Conservation (phyloP, 2,329 filamentous ascomycete species). For the Hypomyces rosellus region DNA sequence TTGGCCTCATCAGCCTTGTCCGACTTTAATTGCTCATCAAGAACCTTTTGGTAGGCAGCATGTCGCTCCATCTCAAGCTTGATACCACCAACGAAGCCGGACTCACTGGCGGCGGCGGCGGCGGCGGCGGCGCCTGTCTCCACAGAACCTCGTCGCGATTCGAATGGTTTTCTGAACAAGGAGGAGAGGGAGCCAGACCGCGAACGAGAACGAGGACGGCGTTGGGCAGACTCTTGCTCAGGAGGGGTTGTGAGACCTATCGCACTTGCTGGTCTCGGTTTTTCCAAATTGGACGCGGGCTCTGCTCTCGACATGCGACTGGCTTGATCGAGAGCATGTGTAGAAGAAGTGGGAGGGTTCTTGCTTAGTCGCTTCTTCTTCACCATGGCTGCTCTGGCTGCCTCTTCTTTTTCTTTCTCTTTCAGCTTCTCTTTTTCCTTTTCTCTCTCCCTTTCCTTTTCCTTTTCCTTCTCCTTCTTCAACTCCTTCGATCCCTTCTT, state of each 20-base stretch:
- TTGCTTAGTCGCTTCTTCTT: slow-evolving; percentile 27
- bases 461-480: slow-evolving; percentile 11
- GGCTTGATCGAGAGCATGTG: slow-evolving; percentile 11
- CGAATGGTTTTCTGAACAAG: slow-evolving; percentile 29
- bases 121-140: slow-evolving; percentile 19
- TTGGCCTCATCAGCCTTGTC: slow-evolving; percentile 20
- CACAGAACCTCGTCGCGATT: slow-evolving; percentile 27
- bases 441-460: slow-evolving; percentile 12
- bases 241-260: slow-evolving; percentile 19
- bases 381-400: slow-evolving; percentile 19
- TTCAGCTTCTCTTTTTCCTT: slow-evolving; percentile 1
- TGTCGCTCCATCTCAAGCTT: slow-evolving; percentile 36
- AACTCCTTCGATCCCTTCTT: slow-evolving; percentile 12
- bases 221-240: slow-evolving; percentile 17
- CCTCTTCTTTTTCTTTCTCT: slow-evolving; percentile 10
- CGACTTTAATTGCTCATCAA: slow-evolving; percentile 17
- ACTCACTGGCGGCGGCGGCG: slow-evolving; percentile 11
- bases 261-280: slow-evolving; percentile 19
- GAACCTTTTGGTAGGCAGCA: slow-evolving; percentile 23
- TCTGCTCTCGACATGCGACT: slow-evolving; percentile 14
- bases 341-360: slow-evolving; percentile 20
- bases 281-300: slow-evolving; percentile 8
- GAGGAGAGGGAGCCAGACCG: slow-evolving; percentile 33
- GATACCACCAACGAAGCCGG: slow-evolving; percentile 35
- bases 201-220: slow-evolving; percentile 20